Base-by-base conservation (phyloP, 1,284 basidiomycete genomes). In the Trametes polyzona region DNA sequence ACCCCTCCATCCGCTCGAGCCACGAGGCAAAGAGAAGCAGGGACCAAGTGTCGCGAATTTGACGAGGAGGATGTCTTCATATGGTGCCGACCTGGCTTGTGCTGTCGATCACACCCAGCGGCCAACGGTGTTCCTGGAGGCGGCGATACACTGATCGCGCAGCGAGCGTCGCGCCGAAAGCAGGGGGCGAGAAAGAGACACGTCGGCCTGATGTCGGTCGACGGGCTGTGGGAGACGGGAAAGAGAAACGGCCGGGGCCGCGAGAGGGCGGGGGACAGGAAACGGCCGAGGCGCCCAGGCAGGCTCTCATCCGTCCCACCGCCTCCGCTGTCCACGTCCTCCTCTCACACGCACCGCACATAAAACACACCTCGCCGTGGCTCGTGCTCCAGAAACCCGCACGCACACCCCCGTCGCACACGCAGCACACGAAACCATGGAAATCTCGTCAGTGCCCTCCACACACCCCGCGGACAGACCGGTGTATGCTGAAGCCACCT, bases 371-470 rank as follows among this genome's bases (percentile, higher is more conserved):
- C 6, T 17, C 23, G 16, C 24, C 32, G 26, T 47, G 43, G 51
- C 40, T 21, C 17, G 12, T 27, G 41, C 27, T 5, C 27, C 32
- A 12, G 1, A 21, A 14, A 4, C 33, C 1, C 46, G 23, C 40
- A 40, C 47, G 27, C 39, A 12, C 29, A 26, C 43, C 43, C 41
- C 30, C 12, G 27, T 30, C 23, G 10, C 43, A 19, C 21, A 27
- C 21, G 55, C 50, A 43, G 10, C 43, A 19, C 21, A 27, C 21
- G 55, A 52, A 43, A 43, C 40, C 42, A 67, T 67, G 65, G 65
- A 67, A 10, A 67, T 65, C 55, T 65, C 65, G 65, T 67, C 37
- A 58, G 65, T 67, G 12, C 9, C 14, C 35, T 17, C 19, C 9
- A 19, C 19, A 27, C 23, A 16, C 43, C 17, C 4, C 53, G 10